These are phyloP conservation scores for Trichosporon sp. DNA, from an alignment of 1,284 basidiomycete genomes.

Conservation along the genomic window DNA sequence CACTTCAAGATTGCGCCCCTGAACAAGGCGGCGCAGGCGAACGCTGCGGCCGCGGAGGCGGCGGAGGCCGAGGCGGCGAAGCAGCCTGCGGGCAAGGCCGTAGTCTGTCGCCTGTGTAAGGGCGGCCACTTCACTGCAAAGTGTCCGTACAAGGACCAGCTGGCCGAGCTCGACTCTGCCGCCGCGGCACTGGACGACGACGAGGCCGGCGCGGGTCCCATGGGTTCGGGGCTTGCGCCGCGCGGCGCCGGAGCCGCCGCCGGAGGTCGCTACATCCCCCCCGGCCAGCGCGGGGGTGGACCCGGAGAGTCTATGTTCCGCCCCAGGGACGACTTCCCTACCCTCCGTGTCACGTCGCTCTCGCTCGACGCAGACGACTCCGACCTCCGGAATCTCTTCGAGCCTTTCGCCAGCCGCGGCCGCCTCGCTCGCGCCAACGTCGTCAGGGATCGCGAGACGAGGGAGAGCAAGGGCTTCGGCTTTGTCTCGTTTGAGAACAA, in stretches of 20 bases:
- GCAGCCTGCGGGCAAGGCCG: constrained; percentile 70
- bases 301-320: constrained; percentile 74
- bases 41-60: constrained; percentile 60
- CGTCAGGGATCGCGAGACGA: constrained; percentile 90
- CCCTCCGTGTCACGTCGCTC: constrained; percentile 94
- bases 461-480: constrained; percentile 72
- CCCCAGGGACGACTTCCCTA: constrained; percentile 83
- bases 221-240: constrained; percentile 21
- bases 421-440: constrained; percentile 86
- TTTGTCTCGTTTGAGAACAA: constrained; percentile 82
- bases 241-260: constrained; percentile 20
- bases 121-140: constrained; percentile 97
- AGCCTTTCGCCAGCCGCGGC: constrained; percentile 58
- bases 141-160: constrained; percentile 95
- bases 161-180: constrained; percentile 63
- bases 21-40: constrained; percentile 55
- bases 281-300: constrained; percentile 55
- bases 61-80: constrained; percentile 68
- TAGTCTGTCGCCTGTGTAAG: constrained; percentile 89
- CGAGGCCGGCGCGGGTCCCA: constrained; percentile 23
- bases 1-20: constrained; percentile 77
- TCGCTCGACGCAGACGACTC: constrained; percentile 92
- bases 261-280: constrained; percentile 83
- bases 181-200: constrained; percentile 56
- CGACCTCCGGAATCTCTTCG: constrained; percentile 87